Evolutionary conservation across 2,329 filamentous ascomycete species (phyloP), one percentile per base, ranked within the genome.

Genomic region (Ophiostoma australiae): DNA sequence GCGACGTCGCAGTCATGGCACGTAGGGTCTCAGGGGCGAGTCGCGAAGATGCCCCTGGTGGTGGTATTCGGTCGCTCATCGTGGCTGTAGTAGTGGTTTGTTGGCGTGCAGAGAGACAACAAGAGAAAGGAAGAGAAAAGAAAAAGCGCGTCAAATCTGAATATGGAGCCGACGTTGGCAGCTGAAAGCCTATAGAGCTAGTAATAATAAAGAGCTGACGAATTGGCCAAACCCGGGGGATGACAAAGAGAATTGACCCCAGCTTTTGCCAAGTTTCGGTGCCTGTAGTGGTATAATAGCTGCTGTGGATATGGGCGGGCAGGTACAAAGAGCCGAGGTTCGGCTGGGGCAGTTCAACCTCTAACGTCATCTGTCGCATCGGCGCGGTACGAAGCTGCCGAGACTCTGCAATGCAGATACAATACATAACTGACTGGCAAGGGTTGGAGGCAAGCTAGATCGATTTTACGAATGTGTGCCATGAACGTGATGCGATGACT

Each of bases 61-160:
- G 71, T 68, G 67, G 71, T 71, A 52, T 69, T 66, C 67, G 71
- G 48, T 68, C 69, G 48, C 31, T 58, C 69, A 71, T 72, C 27
- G 31, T 35, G 58, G 20, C 7, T 41, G 63, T 66, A 20, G 35
- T 65, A 17, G 17, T 37, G 10, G 3, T 17, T 65, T 20, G 61
- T 58, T 23, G 52, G 2, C 31, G 23, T 58, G 61, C 31, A 15
- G 33, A 37, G 33, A 65, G 20, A 11, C 8, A 37, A 15, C 35
- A 37, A 23, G 61, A 37, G n/a, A 13, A 20, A 65, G 61, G 33
- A 65, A 11, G 33, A 65, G 17, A 39, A 27, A 58, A 13, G 23
- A 27, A 23, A 27, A 27, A 27, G 52, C 52, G 52, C 23, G 52
- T 58, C 23, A 10, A 7, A n/a, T 20, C 17, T 27, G 52, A 58